phyloP scores from a whole-genome alignment of 176 grass and related monocot species.

The Oryza nivara region DNA sequence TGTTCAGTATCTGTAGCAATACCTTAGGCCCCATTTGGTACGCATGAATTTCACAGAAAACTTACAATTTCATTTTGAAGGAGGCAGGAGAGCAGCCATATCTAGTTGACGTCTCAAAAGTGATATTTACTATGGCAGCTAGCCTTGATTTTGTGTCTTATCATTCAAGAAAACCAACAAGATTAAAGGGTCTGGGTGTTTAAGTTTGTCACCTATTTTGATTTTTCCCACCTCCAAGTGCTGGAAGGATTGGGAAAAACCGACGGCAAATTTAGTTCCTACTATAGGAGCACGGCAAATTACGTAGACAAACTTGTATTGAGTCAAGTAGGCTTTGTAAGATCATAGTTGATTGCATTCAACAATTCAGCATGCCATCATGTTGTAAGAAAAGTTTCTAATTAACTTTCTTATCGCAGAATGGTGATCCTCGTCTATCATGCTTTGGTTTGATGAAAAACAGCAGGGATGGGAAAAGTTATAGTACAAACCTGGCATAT shows the following conservation, averaged over 20 bases:
- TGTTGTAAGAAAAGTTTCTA: slow-evolving; percentile 16
- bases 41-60: background rate
- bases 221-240: background rate
- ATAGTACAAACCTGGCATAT: slow-evolving; percentile 89
- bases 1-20: background rate
- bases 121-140: background rate
- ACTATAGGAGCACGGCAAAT: background rate
- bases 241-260: slow-evolving; percentile 10
- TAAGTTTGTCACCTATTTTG: background rate
- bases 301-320: background rate
- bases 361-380: slow-evolving; percentile 3
- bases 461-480: slow-evolving; percentile 88
- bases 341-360: background rate
- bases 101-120: background rate
- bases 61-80: background rate
- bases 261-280: background rate
- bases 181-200: background rate
- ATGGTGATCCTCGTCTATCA: slow-evolving; percentile 71
- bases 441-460: slow-evolving; percentile 97
- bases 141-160: slow-evolving; percentile 20
- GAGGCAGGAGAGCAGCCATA: background rate
- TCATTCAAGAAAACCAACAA: background rate
- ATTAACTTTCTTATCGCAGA: slow-evolving; percentile 51
- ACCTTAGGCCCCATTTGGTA: background rate
- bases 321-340: background rate